A percentile compares a stretch with the other conserved stretches of the same genome.
phyloP scores from a whole-genome alignment of 768 basidiomycete genomes.

The Tylopilus felleus region DNA sequence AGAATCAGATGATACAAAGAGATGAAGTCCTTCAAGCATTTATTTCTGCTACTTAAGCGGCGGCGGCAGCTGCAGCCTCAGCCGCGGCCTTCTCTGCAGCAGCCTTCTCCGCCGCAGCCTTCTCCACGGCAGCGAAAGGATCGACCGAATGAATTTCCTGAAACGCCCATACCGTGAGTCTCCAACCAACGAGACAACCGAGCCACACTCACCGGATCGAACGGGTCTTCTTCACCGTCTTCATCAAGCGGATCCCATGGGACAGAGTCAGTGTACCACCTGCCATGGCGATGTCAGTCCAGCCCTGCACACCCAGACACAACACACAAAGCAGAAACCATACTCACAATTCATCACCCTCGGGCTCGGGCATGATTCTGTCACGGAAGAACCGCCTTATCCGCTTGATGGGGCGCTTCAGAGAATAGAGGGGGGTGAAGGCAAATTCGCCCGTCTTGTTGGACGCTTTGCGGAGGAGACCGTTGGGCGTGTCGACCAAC shows the following conservation, averaged over 20 bases:
- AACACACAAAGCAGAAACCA: neutral
- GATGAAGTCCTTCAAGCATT: neutral
- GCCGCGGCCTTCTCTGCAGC: neutral
- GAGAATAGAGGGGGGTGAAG: conserved; percentile 21
- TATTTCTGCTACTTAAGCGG: too few species aligned
- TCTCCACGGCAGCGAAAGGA: conserved; percentile 14
- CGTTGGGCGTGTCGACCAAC: conserved; percentile 14
- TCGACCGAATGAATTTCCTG: conserved; percentile 7
- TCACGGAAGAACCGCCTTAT: conserved; percentile 17
- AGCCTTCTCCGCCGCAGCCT: neutral
- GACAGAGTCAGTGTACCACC: conserved; percentile 15
- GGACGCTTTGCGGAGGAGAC: conserved; percentile 20
- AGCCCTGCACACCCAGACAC: neutral
- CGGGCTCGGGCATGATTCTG: conserved; percentile 2
- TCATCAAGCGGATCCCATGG: conserved; percentile 30
- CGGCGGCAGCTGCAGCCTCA: neutral
- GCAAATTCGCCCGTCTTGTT: conserved; percentile 10
- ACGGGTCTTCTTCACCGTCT: conserved; percentile 22
- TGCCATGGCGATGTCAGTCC: conserved; percentile 3
- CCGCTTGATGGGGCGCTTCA: conserved; percentile 15
- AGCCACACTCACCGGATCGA: conserved; percentile 14
- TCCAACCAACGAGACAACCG: neutral
- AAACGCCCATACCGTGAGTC: neutral
- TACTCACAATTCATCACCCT: conserved; percentile 22
- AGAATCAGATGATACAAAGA: neutral